Base-by-base conservation (phyloP, 345 rosid genomes). In the Melaleuca alternifolia region DNA sequence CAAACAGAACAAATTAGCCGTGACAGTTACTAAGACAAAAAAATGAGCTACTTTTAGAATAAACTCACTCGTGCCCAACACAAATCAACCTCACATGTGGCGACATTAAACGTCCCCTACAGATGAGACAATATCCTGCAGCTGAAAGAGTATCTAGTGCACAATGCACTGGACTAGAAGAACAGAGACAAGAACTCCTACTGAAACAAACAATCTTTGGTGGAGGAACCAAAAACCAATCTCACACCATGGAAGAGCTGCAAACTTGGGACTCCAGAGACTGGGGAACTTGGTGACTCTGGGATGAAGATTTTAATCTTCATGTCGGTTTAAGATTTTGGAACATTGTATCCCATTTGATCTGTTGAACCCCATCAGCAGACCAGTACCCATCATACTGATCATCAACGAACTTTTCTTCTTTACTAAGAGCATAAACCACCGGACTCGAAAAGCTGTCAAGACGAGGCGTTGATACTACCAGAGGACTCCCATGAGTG, bases 331-430 rank as follows among this genome's bases (percentile, higher is more conserved):
- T 97, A 61, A 97, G 86, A 86, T 97, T 91, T 87, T 97, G 98
- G 88, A 97, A 97, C 99, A 97, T 94, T 4, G 98, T 84, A 89
- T 95, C 99, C 99, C 99, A 97, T 90, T 94, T 94, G 88, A 94
- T 90, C 83, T 91, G 96, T 92, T 93, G 94, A 81, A 90, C 92
- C 15, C 89, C 92, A 71, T 90, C 87, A 56, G 92, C 88, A 82
- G 92, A 89, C 92, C 96, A 93, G 53, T 92, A 92, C 24, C 93
- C 87, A 84, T 90, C 91, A 83, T 89, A 88, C 48, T 71, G 81
- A 21, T 83, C 89, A 20, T 44, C 92, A 15, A 77, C 87, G 6
- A 62, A 37, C 84, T 89, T 90, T 59, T 93, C 94, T 18, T 92
- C 92, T 76, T 89, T 88, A n/a, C 86, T 90, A 11, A 85, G 86